Evolutionary conservation across 108 stramenopile species (phyloP).

Genomic region (Fistulifera solaris): DNA sequence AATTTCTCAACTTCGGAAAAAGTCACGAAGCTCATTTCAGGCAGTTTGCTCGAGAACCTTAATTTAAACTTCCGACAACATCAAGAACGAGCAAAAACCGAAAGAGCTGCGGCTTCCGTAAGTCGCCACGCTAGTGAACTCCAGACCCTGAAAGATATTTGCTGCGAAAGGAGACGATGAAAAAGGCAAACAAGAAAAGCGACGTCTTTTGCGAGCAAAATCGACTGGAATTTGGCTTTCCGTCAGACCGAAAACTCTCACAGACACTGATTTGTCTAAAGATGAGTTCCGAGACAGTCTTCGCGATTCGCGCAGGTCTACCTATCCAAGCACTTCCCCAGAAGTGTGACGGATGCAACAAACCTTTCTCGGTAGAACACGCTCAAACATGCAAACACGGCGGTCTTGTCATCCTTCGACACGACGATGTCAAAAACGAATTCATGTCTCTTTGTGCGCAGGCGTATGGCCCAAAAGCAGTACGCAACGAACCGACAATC

Average conservation of each 20-base stretch:
- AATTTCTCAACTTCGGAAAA: too few relatives aligned
- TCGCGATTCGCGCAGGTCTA: conserved; percentile 11
- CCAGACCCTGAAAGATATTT: too few relatives aligned
- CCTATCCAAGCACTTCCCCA: background rate
- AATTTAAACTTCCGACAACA: too few relatives aligned
- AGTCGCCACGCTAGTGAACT: too few relatives aligned
- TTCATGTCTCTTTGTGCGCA: conserved; percentile 8
- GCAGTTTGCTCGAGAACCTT: background rate
- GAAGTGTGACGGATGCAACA: conserved; percentile 16
- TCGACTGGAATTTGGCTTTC: background rate
- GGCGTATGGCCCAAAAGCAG: background rate
- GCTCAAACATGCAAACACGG: conserved; percentile 17
- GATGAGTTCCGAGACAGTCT: conserved; percentile 17
- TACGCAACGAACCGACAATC: conserved; percentile 15
- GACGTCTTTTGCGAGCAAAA: background rate
- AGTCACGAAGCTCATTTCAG: too few relatives aligned
- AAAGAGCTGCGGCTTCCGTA: too few relatives aligned
- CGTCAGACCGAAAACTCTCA: background rate
- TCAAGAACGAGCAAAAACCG: too few relatives aligned
- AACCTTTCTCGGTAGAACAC: conserved; percentile 14
- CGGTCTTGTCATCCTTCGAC: conserved; percentile 16
- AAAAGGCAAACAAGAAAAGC: too few relatives aligned
- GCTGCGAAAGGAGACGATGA: too few relatives aligned
- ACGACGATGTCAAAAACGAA: conserved; percentile 14
- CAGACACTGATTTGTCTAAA: conserved; percentile 11